Base-by-base conservation (phyloP, 2,329 filamentous ascomycete species). In the Colletotrichum sp. region DNA sequence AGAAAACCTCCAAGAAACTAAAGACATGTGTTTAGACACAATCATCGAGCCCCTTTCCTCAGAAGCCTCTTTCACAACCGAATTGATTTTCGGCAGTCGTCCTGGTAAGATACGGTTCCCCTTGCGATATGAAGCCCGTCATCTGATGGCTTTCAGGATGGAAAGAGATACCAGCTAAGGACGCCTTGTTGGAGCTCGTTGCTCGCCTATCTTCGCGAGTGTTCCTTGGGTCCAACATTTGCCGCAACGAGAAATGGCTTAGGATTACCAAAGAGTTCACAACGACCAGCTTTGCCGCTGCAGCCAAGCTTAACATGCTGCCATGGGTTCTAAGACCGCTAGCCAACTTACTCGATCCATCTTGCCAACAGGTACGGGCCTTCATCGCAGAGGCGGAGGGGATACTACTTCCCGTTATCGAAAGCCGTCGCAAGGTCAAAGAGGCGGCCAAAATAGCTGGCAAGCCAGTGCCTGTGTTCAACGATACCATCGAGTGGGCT, bases 151-250 rank as follows among this genome's bases (percentile, higher is more conserved):
- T 9, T n/a, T 4, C 2, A 87, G 80, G 66, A 79, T 79, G 34
- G 75, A 76, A 4, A 71, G 77, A 9, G 36, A 67, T 60, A 12
- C 27, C 28, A 34, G 36, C 43, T 8, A 74, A 70, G 22, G 32
- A 64, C 12, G 36, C 48, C 2, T 30, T 75, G 1, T 28, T 76
- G 7, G 69, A 76, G 16, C 64, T 89, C 15, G 84, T 91, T 9
- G 87, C 88, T 16, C 86, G 88, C 8, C 77, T 90, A 16, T 89
- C 88, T 0, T 87, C 89, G 5, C 83, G 87, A 9, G 84, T 89
- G 6, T 90, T 90, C 77, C 79, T 90, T 4, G 88, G 89, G 5
- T 77, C 80, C 6, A 80, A 82, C 5, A 79, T 89, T 15, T 88
- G 87, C 79, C 86, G 86, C 6, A 84, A 90, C 77, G 79, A 85